Conservation (phyloP, 169 alveolate genomes). For the Cryptosporidium sp. region DNA sequence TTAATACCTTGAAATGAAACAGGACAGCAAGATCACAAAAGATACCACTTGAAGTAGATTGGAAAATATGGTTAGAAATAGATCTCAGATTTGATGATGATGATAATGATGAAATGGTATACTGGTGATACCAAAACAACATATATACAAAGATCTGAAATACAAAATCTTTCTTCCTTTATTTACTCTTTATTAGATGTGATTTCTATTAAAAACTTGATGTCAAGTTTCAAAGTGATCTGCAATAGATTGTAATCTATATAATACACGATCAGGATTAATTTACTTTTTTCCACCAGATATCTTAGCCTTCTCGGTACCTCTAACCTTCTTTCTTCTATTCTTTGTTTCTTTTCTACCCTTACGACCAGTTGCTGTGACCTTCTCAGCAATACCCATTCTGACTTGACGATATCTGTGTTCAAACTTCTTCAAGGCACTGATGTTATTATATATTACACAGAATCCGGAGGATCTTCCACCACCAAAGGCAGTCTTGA, state of each 20-base stretch:
- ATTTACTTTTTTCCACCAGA: conserved; percentile 84
- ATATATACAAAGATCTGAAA: background rate
- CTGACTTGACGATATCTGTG: conserved; percentile 88
- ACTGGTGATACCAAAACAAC: background rate
- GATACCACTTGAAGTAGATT: background rate
- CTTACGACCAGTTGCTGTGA: conserved; percentile 86
- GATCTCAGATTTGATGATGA: background rate
- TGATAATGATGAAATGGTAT: background rate
- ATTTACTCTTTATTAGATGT: background rate
- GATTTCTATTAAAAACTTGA: background rate
- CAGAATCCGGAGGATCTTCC: conserved; percentile 96
- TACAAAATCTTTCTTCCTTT: no score
- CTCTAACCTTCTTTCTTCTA: conserved; percentile 87
- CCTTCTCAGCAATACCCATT: conserved; percentile 86
- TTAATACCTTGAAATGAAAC: conserved; percentile 11
- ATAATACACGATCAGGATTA: conserved; percentile 19
- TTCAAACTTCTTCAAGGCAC: conserved; percentile 90
- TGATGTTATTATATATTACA: conserved; percentile 91
- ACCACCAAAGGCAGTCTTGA: conserved; percentile 96
- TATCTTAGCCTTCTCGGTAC: conserved; percentile 82
- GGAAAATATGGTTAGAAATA: background rate
- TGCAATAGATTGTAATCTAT: background rate
- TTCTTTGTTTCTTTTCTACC: conserved; percentile 90
- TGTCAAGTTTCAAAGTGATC: background rate
- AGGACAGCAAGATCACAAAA: background rate